These are phyloP conservation scores for Bolboschoenus planiculmis DNA, from an alignment of 176 grass and related monocot genomes.

Conservation along the genomic window DNA sequence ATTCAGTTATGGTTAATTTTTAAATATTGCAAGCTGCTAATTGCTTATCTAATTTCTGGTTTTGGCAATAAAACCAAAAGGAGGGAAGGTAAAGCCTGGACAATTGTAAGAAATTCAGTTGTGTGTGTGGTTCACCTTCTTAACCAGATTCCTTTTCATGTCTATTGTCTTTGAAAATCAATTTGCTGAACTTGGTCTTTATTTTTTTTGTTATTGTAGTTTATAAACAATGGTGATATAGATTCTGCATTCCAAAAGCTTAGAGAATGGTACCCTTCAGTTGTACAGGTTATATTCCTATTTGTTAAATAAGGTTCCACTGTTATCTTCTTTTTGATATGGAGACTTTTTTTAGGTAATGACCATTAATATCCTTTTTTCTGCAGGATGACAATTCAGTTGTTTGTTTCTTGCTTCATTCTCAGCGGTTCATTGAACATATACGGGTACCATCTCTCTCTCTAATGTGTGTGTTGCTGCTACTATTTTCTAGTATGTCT, in stretches of 20 bases:
- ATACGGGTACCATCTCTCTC: conserved; percentile 59
- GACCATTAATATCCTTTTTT: conserved; percentile 7
- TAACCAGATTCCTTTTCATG: not conserved
- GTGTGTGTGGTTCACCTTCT: not conserved
- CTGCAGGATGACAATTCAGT: conserved; percentile 76
- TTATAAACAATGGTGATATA: conserved; percentile 89
- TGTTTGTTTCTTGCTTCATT: conserved; percentile 96
- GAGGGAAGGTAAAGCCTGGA: not conserved
- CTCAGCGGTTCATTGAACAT: conserved; percentile 91
- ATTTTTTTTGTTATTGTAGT: conserved; percentile 53
- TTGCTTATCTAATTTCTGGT: not conserved
- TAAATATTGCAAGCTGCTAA: not conserved
- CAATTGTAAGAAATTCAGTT: not conserved
- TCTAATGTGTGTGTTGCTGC: conserved; percentile 5
- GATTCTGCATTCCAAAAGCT: conserved; percentile 82
- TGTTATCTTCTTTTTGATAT: not conserved
- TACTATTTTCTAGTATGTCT: not conserved
- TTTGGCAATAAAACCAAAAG: not conserved
- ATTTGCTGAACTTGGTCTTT: not conserved
- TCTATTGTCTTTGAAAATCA: not conserved
- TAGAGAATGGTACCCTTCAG: conserved; percentile 80
- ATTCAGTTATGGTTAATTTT: not conserved
- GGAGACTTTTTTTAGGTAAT: conserved; percentile 13
- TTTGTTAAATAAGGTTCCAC: conserved; percentile 18
- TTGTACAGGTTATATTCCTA: conserved; percentile 57